Percentiles rank a stretch among this genome's conserved stretches.
These are phyloP conservation scores for Lepraria neglecta DNA, from an alignment of 495 filamentous ascomycete species.

Conservation along the genomic window DNA sequence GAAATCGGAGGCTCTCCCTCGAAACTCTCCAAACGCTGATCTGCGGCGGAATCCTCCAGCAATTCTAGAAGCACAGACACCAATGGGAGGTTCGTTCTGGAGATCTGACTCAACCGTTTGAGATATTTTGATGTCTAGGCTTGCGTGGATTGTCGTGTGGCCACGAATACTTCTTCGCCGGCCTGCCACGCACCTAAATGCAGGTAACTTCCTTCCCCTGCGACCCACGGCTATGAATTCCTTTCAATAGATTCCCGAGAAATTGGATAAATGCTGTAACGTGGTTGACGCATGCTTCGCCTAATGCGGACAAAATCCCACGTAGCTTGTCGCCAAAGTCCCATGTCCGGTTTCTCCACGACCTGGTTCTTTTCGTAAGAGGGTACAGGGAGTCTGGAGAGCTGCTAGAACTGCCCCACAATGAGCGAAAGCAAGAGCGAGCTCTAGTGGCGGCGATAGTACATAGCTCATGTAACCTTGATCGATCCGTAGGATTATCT, in stretches of 20 bases:
- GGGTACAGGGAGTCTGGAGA: background rate
- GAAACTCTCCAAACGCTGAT: conserved; percentile 7
- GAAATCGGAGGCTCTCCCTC: background rate
- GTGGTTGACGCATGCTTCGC: no score
- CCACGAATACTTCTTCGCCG: background rate
- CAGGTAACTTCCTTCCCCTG: conserved; percentile 1
- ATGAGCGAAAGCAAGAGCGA: no score
- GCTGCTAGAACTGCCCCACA: background rate
- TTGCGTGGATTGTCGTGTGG: background rate
- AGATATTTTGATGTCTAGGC: background rate
- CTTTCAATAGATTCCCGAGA: no score
- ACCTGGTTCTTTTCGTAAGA: no score
- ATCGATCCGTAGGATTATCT: no score
- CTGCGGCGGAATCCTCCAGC: conserved; percentile 2
- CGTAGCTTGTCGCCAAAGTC: no score
- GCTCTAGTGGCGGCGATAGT: no score
- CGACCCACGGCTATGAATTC: background rate
- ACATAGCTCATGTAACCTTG: no score
- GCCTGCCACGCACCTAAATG: background rate
- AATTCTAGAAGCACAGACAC: conserved; percentile 1
- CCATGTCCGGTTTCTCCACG: no score
- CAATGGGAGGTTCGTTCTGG: background rate
- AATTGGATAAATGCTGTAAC: no score
- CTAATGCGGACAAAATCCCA: no score
- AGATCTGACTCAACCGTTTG: conserved; percentile 1